Evolutionary conservation across 2,329 filamentous ascomycete species (phyloP), one percentile per base, ranked within the genome.

Genomic region (Aspergillus brasiliensis): DNA sequence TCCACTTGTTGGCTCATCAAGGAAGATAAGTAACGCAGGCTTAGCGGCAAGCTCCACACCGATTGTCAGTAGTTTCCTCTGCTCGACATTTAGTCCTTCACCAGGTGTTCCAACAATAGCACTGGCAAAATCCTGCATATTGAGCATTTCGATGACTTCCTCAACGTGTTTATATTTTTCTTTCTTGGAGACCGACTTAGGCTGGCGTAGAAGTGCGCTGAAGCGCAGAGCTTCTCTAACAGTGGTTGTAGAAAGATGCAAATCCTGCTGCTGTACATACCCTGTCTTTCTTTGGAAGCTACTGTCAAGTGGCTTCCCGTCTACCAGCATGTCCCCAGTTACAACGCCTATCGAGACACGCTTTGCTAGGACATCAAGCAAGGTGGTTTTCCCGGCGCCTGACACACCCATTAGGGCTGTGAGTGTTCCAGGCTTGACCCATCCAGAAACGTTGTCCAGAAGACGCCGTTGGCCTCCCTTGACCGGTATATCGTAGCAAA

Each of bases 11-110:
- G 93, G 93, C 74, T 97, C 93, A 69, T 97, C 93, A 31, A 97
- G 86, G 77, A 97, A 97, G 28, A 97, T 86, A 49, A 97, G 81
- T 56, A 97, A 82, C 15, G 89, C 87, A 13, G 93, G 93, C 78
- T 95, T 96, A 3, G 93, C 92, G 44, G 91, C 93, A 25, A 97
- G 84, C 73, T 97, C 93, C 28, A 97, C 92, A 72, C 92, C 93
- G 63, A 97, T 96, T 0, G 92, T 97, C 6, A 97, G 82, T 64
- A 91, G 87, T 70, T 87, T 88, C 8, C 85, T 79, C 69, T 88
- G 85, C 69, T 88, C 85, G 37, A 84, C 81, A 59, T 84, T 84
- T 51, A 84, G 73, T 68, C 82, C 92, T 79, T 94, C 91, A 47
- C 92, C 92, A 0, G 91, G 91, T 19, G 91, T 88, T 79, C 92